Evolutionary conservation across 495 filamentous ascomycete species (phyloP), one percentile per base, ranked within the genome.

Genomic region (Bathelium albidoporum): DNA sequence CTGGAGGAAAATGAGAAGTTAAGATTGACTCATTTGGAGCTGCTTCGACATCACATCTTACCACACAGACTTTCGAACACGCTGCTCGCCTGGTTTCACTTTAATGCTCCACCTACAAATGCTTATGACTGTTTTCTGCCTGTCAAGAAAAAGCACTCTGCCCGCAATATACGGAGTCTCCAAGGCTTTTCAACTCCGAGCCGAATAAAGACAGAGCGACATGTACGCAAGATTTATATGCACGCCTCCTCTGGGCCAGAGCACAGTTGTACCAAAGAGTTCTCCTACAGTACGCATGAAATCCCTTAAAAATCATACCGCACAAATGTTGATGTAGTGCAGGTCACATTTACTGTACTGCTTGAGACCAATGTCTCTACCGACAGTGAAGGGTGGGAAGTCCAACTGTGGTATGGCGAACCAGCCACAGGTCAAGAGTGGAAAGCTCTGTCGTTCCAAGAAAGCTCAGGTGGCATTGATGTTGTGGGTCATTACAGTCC

Each of bases 201-300:
- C n/a, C n/a, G n/a, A n/a, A n/a, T n/a, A n/a, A n/a, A n/a, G n/a
- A n/a, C n/a, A n/a, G 4, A 61, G 32, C 29, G 62, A 61, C 32
- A 76, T 85, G 64, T 81, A 83, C 65, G 76, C 81, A 29, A 75
- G 76, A 61, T 69, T 86, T 10, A 77, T 79, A 7, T 82, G 78
- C 59, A 77, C 85, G 67, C 90, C 90, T 2, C 83, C 89, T 2
- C 71, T 93, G 61, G 88, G 84, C 4, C 87, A 90, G 71, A 77
- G n/a, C n/a, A 64, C 49, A 29, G 4, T 29, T 18, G 32, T 29
- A 32, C 29, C 26, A 12, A n/a, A 16, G 16, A 28, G 5, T 31
- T 2, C 5, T 0, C 22, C 32, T 7, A 45, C 5, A 20, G 60
- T 64, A 26, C 24, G 45, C 43, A 41, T 44, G 14, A 63, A 39